Evolutionary conservation across 495 filamentous ascomycete species (phyloP).

Genomic region (Pseudoneurospora amorphoporcata): DNA sequence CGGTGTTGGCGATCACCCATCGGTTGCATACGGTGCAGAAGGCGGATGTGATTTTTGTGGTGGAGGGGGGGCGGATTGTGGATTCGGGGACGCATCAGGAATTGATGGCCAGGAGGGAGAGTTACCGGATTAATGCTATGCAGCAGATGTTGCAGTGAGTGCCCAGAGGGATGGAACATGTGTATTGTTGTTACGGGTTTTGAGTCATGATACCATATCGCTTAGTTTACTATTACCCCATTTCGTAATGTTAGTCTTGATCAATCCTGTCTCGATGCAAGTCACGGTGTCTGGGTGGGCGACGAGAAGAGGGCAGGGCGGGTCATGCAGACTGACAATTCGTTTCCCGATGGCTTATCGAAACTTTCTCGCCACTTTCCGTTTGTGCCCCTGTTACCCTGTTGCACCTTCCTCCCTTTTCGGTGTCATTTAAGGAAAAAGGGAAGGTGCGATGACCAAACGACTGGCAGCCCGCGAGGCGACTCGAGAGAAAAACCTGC

Average conservation of each 20-base stretch:
- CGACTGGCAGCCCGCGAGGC: background rate
- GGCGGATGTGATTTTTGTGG: constrained; percentile 66
- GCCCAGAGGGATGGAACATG: background rate
- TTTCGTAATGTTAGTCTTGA: background rate
- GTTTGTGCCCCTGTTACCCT: no score
- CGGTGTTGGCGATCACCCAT: constrained; percentile 78
- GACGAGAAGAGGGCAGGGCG: background rate
- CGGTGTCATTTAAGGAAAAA: background rate
- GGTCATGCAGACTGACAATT: no score
- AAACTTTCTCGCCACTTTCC: background rate
- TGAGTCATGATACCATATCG: background rate
- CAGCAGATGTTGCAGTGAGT: constrained; percentile 26
- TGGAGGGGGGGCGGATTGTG: constrained; percentile 56
- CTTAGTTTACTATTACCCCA: background rate
- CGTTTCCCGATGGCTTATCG: no score
- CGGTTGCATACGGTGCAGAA: constrained; percentile 63
- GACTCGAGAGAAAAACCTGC: background rate
- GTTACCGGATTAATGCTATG: constrained; percentile 46
- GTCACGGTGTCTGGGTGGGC: background rate
- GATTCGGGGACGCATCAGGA: constrained; percentile 61
- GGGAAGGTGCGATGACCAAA: background rate
- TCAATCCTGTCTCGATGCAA: background rate
- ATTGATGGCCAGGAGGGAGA: constrained; percentile 46
- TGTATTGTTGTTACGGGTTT: background rate
- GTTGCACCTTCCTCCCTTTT: background rate